phyloP scores from a whole-genome alignment of 257 asterid genomes.

The Capsicum chinense region DNA sequence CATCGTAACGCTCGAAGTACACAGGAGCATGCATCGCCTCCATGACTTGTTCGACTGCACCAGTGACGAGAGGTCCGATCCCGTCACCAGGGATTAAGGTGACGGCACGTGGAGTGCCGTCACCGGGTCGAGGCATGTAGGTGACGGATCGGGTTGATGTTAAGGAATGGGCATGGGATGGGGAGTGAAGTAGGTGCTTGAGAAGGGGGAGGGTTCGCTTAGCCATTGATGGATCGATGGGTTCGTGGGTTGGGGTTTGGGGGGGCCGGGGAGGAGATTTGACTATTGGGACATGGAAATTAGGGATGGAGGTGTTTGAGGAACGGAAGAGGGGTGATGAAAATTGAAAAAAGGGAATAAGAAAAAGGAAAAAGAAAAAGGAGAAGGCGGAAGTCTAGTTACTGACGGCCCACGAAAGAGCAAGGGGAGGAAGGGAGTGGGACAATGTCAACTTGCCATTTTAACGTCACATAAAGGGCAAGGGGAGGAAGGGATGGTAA shows the following conservation, averaged over 20 bases:
- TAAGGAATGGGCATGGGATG: slow-evolving; percentile 26
- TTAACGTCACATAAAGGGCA: background rate
- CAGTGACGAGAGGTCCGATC: slow-evolving; percentile 92
- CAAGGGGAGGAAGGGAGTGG: too few species aligned
- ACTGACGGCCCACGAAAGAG: background rate
- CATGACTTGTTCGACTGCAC: slow-evolving; percentile 96
- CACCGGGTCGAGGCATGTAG: slow-evolving; percentile 98
- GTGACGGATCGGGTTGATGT: slow-evolving; percentile 72
- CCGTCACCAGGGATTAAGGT: slow-evolving; percentile 96
- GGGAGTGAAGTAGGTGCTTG: slow-evolving; percentile 39
- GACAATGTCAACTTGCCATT: background rate
- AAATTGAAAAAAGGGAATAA: background rate
- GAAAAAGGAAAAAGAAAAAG: background rate
- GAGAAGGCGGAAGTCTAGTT: background rate
- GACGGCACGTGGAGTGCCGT: slow-evolving; percentile 50
- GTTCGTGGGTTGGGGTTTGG: background rate
- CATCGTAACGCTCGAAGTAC: slow-evolving; percentile 75
- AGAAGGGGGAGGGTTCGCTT: slow-evolving; percentile 49
- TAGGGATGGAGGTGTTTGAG: background rate
- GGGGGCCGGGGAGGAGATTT: background rate
- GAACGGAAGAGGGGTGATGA: background rate
- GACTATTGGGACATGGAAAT: slow-evolving; percentile 25
- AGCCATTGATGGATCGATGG: slow-evolving; percentile 35
- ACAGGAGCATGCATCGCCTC: slow-evolving; percentile 98
- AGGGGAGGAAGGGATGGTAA: too few species aligned